Percentiles rank a stretch among this genome's conserved stretches.
These are phyloP conservation scores for Paecilomyces dactylethromorphus DNA, from an alignment of 2,329 filamentous ascomycete genomes.

Conservation along the genomic window DNA sequence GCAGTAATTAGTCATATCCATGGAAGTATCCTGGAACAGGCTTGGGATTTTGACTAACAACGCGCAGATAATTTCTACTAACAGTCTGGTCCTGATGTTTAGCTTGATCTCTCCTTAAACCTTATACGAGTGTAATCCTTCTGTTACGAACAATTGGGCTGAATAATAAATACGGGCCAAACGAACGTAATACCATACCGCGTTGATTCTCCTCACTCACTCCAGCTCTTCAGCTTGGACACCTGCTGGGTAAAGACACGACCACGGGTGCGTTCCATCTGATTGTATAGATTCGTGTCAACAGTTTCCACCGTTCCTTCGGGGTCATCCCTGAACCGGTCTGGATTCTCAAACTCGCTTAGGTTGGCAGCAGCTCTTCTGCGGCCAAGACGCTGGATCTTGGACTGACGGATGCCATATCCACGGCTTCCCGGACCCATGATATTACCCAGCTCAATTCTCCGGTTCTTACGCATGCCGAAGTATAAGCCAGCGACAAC, in stretches of 20 bases:
- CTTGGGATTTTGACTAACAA: background rate
- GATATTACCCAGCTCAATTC: slow-evolving; percentile 28
- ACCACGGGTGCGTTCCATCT: slow-evolving; percentile 19
- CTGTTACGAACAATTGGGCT: background rate
- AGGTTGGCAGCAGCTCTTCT: slow-evolving; percentile 20
- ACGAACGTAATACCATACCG: background rate
- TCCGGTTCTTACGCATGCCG: slow-evolving; percentile 35
- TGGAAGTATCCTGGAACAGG: background rate
- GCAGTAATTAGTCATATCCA: background rate
- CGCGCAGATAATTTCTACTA: background rate
- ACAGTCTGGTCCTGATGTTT: background rate
- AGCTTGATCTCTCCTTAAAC: background rate
- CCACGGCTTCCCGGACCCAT: slow-evolving; percentile 29
- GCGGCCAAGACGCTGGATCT: slow-evolving; percentile 25
- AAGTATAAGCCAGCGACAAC: slow-evolving; percentile 32
- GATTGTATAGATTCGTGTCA: slow-evolving; percentile 19
- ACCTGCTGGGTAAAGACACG: slow-evolving; percentile 32
- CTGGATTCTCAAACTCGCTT: slow-evolving; percentile 20
- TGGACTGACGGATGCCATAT: slow-evolving; percentile 31
- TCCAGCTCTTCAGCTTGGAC: slow-evolving; percentile 31
- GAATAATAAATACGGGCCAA: slow-evolving; percentile 1
- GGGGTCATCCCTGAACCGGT: slow-evolving; percentile 16
- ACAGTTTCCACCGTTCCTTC: slow-evolving; percentile 10
- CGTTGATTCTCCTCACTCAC: slow-evolving; percentile 5
- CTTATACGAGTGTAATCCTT: background rate